phyloP scores from a whole-genome alignment of 78 protist genomes.

The Dictyostelium capitatum region DNA sequence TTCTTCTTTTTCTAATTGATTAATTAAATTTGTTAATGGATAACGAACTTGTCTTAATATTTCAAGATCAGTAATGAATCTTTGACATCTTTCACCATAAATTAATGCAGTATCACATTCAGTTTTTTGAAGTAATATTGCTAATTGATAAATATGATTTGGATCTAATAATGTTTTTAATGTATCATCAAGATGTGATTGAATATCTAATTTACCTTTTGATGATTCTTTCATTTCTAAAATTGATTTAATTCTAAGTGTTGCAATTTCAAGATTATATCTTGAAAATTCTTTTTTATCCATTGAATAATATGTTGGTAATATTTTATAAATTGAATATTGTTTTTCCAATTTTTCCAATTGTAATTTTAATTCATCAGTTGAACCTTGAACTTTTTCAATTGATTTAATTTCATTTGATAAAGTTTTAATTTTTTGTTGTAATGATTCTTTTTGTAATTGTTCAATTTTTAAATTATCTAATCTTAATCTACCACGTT shows the following conservation, averaged over 20 bases:
- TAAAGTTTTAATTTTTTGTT: not conserved
- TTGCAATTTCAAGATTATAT: constrained; percentile 15
- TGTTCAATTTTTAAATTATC: constrained; percentile 15
- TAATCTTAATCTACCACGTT: constrained; percentile 45
- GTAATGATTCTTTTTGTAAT: constrained; percentile 7
- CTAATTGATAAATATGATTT: constrained; percentile 55
- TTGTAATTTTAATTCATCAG: not conserved
- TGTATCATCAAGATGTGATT: constrained; percentile 35
- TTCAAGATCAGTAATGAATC: constrained; percentile 46
- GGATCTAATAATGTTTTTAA: constrained; percentile 48
- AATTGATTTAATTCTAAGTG: constrained; percentile 22
- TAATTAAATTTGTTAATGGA: constrained; percentile 17
- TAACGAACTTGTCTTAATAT: constrained; percentile 30
- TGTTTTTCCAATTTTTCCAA: not conserved
- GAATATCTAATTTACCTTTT: not conserved
- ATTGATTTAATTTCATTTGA: constrained; percentile 38
- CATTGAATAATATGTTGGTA: not conserved
- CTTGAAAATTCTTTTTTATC: not conserved
- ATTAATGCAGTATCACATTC: constrained; percentile 41
- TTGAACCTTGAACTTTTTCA: constrained; percentile 13
- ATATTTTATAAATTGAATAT: not conserved
- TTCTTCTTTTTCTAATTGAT: constrained; percentile 13
- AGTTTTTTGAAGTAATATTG: not conserved
- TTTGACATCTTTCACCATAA: constrained; percentile 80
- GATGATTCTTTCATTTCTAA: constrained; percentile 58